Evolutionary conservation across 2,329 filamentous ascomycete genomes (phyloP).

Genomic region (Xylaria sp.): DNA sequence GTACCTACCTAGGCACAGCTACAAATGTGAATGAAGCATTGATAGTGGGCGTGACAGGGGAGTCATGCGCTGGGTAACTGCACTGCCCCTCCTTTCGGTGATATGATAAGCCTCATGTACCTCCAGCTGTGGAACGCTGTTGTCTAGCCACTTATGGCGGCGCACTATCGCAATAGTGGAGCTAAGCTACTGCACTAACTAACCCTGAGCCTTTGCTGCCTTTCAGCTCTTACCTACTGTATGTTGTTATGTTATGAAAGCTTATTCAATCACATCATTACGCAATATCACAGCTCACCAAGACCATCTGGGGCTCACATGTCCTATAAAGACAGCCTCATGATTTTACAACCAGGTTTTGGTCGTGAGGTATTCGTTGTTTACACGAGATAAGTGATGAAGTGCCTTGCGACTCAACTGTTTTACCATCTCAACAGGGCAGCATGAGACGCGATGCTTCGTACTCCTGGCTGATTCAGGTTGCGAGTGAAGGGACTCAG

Average conservation of each 20-base stretch:
- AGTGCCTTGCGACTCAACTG: neutral
- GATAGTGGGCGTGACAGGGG: neutral
- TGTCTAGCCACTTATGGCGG: conserved; percentile 11
- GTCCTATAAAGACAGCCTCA: neutral
- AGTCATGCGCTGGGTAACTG: conserved; percentile 11
- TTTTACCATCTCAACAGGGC: conserved; percentile 16
- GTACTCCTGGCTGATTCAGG: conserved; percentile 21
- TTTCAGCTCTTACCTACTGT: conserved; percentile 21
- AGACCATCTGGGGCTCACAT: neutral
- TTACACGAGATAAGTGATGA: conserved; percentile 14
- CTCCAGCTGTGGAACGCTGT: neutral
- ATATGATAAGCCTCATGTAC: conserved; percentile 7
- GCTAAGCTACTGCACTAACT: neutral
- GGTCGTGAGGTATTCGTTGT: neutral
- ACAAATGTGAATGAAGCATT: neutral
- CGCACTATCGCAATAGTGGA: neutral
- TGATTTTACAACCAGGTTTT: neutral
- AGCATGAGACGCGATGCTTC: conserved; percentile 32
- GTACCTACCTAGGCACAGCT: neutral
- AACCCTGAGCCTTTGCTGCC: neutral
- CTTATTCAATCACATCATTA: conserved; percentile 11
- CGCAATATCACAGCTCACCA: conserved; percentile 6
- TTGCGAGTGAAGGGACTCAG: conserved; percentile 21
- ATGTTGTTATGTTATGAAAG: too few species aligned
- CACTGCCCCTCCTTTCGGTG: conserved; percentile 17